Conservation (phyloP, 371 early-diverging fungal genomes). For the Mucor lusitanicus region DNA sequence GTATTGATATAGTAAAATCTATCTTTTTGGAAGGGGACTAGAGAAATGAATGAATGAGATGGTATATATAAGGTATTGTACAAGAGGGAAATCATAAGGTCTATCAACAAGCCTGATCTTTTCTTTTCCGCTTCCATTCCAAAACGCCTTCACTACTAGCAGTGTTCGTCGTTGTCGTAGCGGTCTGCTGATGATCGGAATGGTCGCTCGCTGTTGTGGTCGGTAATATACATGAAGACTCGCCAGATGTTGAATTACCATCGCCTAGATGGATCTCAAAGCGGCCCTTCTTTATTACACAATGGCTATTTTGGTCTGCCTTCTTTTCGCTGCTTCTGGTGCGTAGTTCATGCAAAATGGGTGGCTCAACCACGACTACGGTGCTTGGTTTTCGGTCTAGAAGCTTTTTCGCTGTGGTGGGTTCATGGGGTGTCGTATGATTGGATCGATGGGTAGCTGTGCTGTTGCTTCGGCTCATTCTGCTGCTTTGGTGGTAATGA, state of each 20-base stretch:
- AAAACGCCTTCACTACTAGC: slow-evolving; percentile 2
- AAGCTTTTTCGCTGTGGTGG: background rate
- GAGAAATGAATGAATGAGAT: too few species aligned
- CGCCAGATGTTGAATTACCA: slow-evolving; percentile 7
- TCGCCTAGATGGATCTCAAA: slow-evolving; percentile 37
- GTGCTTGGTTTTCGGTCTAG: slow-evolving; percentile 7
- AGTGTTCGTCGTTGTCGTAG: background rate
- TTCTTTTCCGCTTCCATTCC: slow-evolving; percentile 21
- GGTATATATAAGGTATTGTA: background rate
- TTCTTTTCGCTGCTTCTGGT: slow-evolving; percentile 16
- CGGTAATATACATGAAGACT: background rate
- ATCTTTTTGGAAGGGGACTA: too few species aligned
- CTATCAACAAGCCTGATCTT: background rate
- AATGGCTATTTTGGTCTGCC: slow-evolving; percentile 1
- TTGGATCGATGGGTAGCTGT: background rate
- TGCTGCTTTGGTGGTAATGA: background rate
- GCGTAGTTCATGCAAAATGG: slow-evolving; percentile 31
- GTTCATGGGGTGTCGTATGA: background rate
- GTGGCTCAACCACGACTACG: slow-evolving; percentile 7
- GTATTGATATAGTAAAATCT: background rate
- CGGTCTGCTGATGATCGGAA: background rate
- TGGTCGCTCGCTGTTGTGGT: background rate
- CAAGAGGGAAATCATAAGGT: background rate
- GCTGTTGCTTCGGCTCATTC: slow-evolving; percentile 6
- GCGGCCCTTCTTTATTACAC: slow-evolving; percentile 43